Base-by-base conservation (phyloP, 129 eudicot species). In the Tagetes erecta region DNA sequence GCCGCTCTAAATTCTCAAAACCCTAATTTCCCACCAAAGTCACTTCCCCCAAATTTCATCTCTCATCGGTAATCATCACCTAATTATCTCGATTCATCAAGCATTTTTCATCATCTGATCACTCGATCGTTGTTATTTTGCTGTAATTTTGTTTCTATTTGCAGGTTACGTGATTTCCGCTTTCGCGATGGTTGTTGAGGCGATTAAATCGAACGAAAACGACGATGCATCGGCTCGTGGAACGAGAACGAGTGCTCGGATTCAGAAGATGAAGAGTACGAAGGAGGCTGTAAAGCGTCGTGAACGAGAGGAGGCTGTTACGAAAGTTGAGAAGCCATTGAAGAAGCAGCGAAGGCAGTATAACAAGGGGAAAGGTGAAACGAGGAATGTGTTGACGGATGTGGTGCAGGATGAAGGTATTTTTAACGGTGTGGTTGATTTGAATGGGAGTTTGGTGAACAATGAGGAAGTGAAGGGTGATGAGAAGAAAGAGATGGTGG, bases 1-100 rank as follows among this genome's bases (percentile, higher is more conserved):
- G 67, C 67, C 67, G 67, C 67, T 62, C 67, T 36, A 62, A 62
- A 35, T 62, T 62, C 67, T 12, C 67, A 6, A 62, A 62, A 62
- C 67, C 67, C 67, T 62, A 62, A 62, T 62, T 12, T 12, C 30
- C 67, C 27, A 27, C 67, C 65, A 59, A 34, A 20, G 30, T 57
- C 38, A 30, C 8, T 37, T 30, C 58, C 33, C 8, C 13, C 20
- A 14, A 53, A 8, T 1, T 10, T 44, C 49, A 44, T 44, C 8
- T 44, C 1, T 44, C 46, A 14, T 6, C 64, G 8, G 1, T 57
- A 58, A 8, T 58, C 65, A 0, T 58, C 40, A 33, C 9, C 13
- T 58, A 3, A 8, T 59, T 59, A 33, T 2, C 40, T 59, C 41
- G 20, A 59, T 34, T 12, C 14, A 59, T 59, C 65, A 7, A 33